A percentile compares a stretch with the other conserved stretches of the same genome.
These are phyloP conservation scores for Sechiopsis laciniata DNA, from an alignment of 306 rosid species.

Conservation along the genomic window DNA sequence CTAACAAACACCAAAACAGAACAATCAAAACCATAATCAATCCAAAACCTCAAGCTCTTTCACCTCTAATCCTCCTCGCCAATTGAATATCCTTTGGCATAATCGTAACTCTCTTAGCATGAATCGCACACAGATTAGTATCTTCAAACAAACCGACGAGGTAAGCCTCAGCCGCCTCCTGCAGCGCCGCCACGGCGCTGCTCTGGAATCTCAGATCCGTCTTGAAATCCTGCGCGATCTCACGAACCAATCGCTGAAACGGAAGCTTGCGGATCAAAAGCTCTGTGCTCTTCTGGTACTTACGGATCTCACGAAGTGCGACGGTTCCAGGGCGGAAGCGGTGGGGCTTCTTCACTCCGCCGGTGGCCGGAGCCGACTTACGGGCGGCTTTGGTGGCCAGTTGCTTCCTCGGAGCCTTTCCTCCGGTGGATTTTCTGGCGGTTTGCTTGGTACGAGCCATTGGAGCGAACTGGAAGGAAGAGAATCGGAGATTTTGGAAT, in stretches of 20 bases:
- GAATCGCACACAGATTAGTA: slow-evolving; percentile 24
- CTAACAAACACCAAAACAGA: background rate
- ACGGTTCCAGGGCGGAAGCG: slow-evolving; percentile 25
- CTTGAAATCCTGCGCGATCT: slow-evolving; percentile 22
- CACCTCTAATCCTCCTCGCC: slow-evolving; percentile 23
- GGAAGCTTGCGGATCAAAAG: slow-evolving; percentile 22
- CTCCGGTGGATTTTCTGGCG: slow-evolving; percentile 25
- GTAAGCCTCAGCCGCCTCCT: slow-evolving; percentile 23
- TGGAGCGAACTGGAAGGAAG: background rate
- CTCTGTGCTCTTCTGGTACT: slow-evolving; percentile 23
- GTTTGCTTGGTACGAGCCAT: slow-evolving; percentile 28
- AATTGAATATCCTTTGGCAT: slow-evolving; percentile 21
- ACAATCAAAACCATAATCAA: background rate
- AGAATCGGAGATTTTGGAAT: background rate
- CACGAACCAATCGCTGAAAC: slow-evolving; percentile 22
- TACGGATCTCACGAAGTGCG: slow-evolving; percentile 22
- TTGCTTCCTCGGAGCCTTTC: slow-evolving; percentile 23
- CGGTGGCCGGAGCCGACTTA: slow-evolving; percentile 24
- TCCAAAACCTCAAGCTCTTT: slow-evolving; percentile 6
- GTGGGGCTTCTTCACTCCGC: slow-evolving; percentile 23
- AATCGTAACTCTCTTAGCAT: slow-evolving; percentile 20
- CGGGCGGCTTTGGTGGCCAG: slow-evolving; percentile 23
- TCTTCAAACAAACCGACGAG: slow-evolving; percentile 20
- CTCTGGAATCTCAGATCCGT: slow-evolving; percentile 25
- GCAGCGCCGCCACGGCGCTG: slow-evolving; percentile 21